phyloP scores from a whole-genome alignment of 768 basidiomycete genomes.

The Pleurotus citrinopileatus region DNA sequence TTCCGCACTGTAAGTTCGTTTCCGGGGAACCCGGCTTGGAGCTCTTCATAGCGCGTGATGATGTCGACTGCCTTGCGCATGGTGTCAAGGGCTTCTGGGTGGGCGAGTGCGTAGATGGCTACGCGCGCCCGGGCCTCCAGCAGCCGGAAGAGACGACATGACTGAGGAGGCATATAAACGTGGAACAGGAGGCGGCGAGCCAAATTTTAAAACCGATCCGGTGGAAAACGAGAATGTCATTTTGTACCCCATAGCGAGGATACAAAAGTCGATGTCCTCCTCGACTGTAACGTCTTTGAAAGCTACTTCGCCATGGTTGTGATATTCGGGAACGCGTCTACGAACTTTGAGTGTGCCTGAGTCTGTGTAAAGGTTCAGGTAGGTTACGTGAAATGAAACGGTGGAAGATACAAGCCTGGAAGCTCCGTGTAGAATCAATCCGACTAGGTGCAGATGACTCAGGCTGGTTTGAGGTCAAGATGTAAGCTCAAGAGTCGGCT shows the following conservation, averaged over 20 bases:
- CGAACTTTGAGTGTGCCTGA: too few species aligned
- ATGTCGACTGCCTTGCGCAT: conserved; percentile 46
- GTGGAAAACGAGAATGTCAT: conserved; percentile 62
- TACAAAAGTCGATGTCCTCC: conserved; percentile 53
- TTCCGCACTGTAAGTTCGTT: conserved; percentile 42
- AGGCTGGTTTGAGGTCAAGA: too few species aligned
- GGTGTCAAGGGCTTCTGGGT: conserved; percentile 47
- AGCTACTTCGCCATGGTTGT: conserved; percentile 32
- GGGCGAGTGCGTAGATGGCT: conserved; percentile 49
- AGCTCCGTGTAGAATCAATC: too few species aligned
- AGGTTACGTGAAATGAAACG: too few species aligned
- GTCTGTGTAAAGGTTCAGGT: too few species aligned
- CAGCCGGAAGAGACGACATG: conserved; percentile 72
- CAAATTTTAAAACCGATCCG: conserved; percentile 26
- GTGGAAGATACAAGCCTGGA: too few species aligned
- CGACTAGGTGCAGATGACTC: too few species aligned
- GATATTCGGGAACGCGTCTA: conserved; percentile 24
- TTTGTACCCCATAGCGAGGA: conserved; percentile 78
- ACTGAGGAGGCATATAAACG: conserved; percentile 61
- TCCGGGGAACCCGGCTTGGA: conserved; percentile 21
- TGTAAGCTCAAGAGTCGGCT: too few species aligned
- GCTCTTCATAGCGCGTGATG: conserved; percentile 42
- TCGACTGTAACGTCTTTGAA: conserved; percentile 62
- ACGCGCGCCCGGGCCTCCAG: conserved; percentile 76
- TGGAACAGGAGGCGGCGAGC: conserved; percentile 45